phyloP scores from a whole-genome alignment of 345 rosid species.

The Bruguiera sexangula region DNA sequence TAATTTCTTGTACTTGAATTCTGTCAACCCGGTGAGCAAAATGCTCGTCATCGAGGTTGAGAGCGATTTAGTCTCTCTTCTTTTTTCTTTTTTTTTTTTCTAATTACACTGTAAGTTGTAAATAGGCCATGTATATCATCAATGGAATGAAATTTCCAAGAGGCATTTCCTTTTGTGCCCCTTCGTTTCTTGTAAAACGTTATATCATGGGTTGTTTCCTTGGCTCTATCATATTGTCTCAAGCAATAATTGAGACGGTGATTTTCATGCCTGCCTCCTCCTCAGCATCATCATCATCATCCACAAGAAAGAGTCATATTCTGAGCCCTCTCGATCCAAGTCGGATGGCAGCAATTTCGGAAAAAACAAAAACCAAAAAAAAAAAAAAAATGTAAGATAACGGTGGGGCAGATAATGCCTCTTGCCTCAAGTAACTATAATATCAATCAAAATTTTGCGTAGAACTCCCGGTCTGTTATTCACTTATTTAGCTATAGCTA shows the following conservation, averaged over 20 bases:
- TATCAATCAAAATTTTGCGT: too few relatives aligned
- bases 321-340: neutral
- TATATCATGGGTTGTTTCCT: too few relatives aligned
- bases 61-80: conserved; percentile 21
- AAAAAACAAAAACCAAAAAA: neutral
- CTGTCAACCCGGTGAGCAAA: conserved; percentile 44
- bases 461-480: too few relatives aligned
- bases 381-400: neutral
- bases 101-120: conserved; percentile 43
- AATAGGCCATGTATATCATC: conserved; percentile 39
- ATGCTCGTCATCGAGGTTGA: conserved; percentile 45
- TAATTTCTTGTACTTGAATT: conserved; percentile 26
- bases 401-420: neutral
- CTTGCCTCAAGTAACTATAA: neutral
- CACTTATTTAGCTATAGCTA: too few relatives aligned
- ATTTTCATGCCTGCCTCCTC: too few relatives aligned
- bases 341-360: neutral
- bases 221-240: neutral
- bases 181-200: neutral
- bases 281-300: conserved; percentile 4
- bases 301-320: neutral
- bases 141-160: conserved; percentile 30
- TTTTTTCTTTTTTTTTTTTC: neutral
- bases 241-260: neutral
- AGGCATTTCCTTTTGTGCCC: neutral